Evolutionary conservation across 2,329 filamentous ascomycete genomes (phyloP), one percentile per base, ranked within the genome.

Genomic region (Claviceps maximensis): DNA sequence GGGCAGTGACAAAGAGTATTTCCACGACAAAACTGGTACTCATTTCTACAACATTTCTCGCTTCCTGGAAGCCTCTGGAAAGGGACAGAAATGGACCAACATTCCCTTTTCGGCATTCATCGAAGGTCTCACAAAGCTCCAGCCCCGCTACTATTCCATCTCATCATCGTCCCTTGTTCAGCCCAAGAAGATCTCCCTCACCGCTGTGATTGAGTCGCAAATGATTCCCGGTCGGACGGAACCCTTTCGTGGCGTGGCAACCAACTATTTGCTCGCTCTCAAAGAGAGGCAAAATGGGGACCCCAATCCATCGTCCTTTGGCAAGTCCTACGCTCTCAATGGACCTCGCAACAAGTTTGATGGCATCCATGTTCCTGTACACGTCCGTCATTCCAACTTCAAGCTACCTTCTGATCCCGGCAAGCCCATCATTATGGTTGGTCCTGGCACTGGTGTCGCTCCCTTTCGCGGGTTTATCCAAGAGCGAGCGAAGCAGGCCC

Each of bases 81-180:
- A 84, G 36, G 83, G 85, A 49, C 74, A 87, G 69, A 82, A 82
- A 55, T 98, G 93, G 87, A 74, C 80, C 52, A 83, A 82, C 52
- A 83, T 96, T 53, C 94, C 93, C 17, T 97, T 98, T 73, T 95
- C 93, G 9, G 83, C 90, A 62, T 83, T 97, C 62, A 89, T 98
- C 59, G 93, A 98, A 75, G 87, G 89, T 59, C 71, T 98, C 56
- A 87, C 84, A 71, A 97, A 96, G 76, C 82, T 98, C 54, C 93
- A 98, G 70, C 91, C 93, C 41, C 88, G 93, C 49, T 98, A 97
- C 77, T 98, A 98, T 75, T 98, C 94, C 49, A 98, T 98, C 69
- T 98, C 93, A 2, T 98, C 94, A 1, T 97, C 93, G 1, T 96
- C 93, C 7, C 69, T 89, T 9, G 90, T 95, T 17, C 90, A 98